phyloP scores from a whole-genome alignment of 495 filamentous ascomycete genomes.

The Neurospora terricola region DNA sequence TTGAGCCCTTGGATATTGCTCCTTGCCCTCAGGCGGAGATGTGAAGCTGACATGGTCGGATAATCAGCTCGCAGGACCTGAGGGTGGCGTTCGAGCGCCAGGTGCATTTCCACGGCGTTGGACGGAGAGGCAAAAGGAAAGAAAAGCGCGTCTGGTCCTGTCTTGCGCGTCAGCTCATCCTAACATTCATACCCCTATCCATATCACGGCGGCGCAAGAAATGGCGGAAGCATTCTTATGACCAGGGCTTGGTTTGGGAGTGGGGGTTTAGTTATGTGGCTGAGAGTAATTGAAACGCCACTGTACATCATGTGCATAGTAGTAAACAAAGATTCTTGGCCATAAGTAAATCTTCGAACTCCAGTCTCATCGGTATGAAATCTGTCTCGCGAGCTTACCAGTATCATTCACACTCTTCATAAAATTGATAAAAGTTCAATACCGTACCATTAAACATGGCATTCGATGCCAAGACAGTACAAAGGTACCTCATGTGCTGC shows the following conservation, averaged over 20 bases:
- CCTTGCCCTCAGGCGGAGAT: neutral
- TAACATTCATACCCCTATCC: neutral
- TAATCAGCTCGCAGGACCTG: neutral
- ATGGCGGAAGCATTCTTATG: neutral
- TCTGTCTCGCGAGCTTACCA: neutral
- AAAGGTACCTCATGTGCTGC: neutral
- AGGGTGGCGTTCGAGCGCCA: constrained; percentile 6
- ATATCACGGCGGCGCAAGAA: neutral
- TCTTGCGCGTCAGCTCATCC: neutral
- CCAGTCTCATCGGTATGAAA: neutral
- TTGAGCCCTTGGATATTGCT: neutral
- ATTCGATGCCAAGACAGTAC: neutral
- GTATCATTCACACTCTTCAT: neutral
- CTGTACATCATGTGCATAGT: neutral
- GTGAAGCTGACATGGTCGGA: neutral
- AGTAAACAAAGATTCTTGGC: neutral
- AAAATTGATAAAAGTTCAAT: neutral
- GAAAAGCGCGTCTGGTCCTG: neutral
- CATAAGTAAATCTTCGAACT: neutral
- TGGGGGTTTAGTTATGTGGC: neutral
- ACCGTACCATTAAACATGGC: neutral
- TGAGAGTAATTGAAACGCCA: neutral
- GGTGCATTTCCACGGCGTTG: neutral
- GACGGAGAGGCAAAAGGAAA: neutral
- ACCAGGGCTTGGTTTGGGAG: neutral